A percentile compares a stretch with the other conserved stretches of the same genome.
Evolutionary conservation across 768 basidiomycete genomes (phyloP).

Genomic region (Serendipita sp.): DNA sequence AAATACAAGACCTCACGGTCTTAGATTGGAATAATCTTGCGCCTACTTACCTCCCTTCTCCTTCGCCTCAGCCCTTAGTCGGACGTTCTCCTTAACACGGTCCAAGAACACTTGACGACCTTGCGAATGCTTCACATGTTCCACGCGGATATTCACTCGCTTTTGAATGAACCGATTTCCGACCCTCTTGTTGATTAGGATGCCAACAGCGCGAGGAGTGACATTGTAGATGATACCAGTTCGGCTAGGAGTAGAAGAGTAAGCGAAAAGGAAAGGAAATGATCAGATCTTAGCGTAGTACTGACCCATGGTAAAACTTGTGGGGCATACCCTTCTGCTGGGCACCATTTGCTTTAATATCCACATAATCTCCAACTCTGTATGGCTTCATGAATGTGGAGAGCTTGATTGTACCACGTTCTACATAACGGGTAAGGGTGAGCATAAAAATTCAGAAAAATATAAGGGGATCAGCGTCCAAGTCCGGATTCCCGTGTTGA

Average conservation of each 20-base stretch:
- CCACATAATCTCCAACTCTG: slow-evolving; percentile 95
- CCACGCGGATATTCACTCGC: slow-evolving; percentile 94
- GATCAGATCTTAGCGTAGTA: slow-evolving; percentile 3
- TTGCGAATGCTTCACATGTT: slow-evolving; percentile 93
- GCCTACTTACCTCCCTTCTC: slow-evolving; percentile 65
- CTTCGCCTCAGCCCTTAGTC: slow-evolving; percentile 70
- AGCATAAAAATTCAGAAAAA: no score
- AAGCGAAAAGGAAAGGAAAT: background rate
- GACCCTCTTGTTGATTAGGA: slow-evolving; percentile 96
- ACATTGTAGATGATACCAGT: slow-evolving; percentile 99
- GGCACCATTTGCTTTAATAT: slow-evolving; percentile 98
- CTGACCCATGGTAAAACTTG: slow-evolving; percentile 94
- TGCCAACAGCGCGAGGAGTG: slow-evolving; percentile 83
- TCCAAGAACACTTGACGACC: slow-evolving; percentile 96
- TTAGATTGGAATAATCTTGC: background rate
- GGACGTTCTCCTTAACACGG: slow-evolving; percentile 84
- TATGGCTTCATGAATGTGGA: slow-evolving; percentile 90
- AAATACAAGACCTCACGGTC: slow-evolving; percentile 1
- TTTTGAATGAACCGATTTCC: slow-evolving; percentile 99
- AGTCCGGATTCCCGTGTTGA: no score
- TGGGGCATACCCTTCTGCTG: slow-evolving; percentile 99
- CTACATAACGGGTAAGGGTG: slow-evolving; percentile 26
- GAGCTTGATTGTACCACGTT: slow-evolving; percentile 77
- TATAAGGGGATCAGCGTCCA: no score
- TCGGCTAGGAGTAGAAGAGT: slow-evolving; percentile 37